Evolutionary conservation across 371 early-diverging fungal genomes (phyloP).

Genomic region (Coemansia linderi): DNA sequence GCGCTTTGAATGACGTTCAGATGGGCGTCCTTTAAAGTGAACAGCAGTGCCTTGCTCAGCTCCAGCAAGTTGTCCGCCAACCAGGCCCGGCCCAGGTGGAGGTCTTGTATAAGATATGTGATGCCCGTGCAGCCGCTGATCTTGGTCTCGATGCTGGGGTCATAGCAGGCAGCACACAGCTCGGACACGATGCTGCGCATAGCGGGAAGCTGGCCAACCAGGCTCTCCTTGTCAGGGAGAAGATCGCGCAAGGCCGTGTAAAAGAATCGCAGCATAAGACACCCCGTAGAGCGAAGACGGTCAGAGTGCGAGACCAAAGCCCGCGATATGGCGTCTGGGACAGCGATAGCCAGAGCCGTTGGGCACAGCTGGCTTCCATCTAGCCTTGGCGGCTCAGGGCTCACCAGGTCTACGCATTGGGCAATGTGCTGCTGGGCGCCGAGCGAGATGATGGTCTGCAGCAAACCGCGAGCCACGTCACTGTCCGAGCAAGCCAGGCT

Average conservation of each 20-base stretch:
- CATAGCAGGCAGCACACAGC: slow-evolving; percentile 66
- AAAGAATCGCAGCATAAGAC: slow-evolving; percentile 32
- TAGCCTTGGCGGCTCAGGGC: neutral
- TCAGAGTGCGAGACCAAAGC: slow-evolving; percentile 35
- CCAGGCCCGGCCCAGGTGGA: slow-evolving; percentile 87
- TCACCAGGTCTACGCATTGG: slow-evolving; percentile 24
- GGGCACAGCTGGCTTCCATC: neutral
- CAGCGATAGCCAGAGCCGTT: slow-evolving; percentile 20
- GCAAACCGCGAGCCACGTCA: slow-evolving; percentile 22
- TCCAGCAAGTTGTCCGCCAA: slow-evolving; percentile 90
- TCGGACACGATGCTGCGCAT: slow-evolving; percentile 61
- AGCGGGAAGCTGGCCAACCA: slow-evolving; percentile 54
- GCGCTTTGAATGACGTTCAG: slow-evolving; percentile 50
- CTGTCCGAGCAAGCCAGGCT: slow-evolving; percentile 37
- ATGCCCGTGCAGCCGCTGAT: slow-evolving; percentile 91
- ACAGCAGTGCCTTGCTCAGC: slow-evolving; percentile 88
- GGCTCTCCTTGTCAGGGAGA: slow-evolving; percentile 5
- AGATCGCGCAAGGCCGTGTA: slow-evolving; percentile 24
- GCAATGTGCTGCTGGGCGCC: slow-evolving; percentile 42
- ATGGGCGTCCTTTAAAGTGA: slow-evolving; percentile 89
- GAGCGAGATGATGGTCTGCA: slow-evolving; percentile 21
- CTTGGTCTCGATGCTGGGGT: slow-evolving; percentile 64
- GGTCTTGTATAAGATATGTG: slow-evolving; percentile 73
- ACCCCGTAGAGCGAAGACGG: slow-evolving; percentile 19
- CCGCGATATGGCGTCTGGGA: slow-evolving; percentile 43